Evolutionary conservation across 2,329 filamentous ascomycete species (phyloP).

Genomic region (Ophiostoma angusticollis): DNA sequence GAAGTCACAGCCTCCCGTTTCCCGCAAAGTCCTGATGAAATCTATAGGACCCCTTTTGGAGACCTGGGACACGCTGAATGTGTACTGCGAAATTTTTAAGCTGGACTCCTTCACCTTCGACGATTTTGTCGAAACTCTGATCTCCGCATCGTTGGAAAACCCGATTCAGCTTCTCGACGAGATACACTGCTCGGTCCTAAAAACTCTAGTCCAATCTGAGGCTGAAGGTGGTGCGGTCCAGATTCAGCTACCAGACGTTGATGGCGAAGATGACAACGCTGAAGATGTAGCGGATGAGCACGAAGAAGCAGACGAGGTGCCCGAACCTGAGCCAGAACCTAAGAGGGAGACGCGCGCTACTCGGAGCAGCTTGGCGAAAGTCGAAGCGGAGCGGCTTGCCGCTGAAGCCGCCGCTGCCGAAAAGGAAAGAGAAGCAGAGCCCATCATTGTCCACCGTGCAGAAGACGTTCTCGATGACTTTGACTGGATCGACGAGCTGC

Average conservation of each 20-base stretch:
- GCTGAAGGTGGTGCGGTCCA: constrained; percentile 66
- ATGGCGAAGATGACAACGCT: constrained; percentile 57
- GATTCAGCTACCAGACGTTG: constrained; percentile 62
- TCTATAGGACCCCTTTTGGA: constrained; percentile 79
- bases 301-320: constrained; percentile 32
- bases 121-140: constrained; percentile 82
- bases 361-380: constrained; percentile 71
- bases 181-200: constrained; percentile 81
- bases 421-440: constrained; percentile 33
- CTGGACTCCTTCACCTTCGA: constrained; percentile 97
- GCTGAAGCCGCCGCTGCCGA: constrained; percentile 45
- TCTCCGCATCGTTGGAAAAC: constrained; percentile 57
- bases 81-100: constrained; percentile 91
- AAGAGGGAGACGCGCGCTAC: constrained; percentile 60
- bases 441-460: constrained; percentile 49
- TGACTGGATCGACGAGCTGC: constrained; percentile 75
- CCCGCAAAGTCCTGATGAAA: constrained; percentile 60
- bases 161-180: constrained; percentile 81
- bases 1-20: constrained; percentile 26
- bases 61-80: constrained; percentile 92
- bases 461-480: constrained; percentile 62
- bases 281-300: constrained; percentile 48
- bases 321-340: constrained; percentile 57
- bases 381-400: constrained; percentile 57
- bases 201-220: constrained; percentile 67